These are phyloP conservation scores for Cyclostephanos invisitatus DNA, from an alignment of 108 stramenopile species.

Conservation along the genomic window DNA sequence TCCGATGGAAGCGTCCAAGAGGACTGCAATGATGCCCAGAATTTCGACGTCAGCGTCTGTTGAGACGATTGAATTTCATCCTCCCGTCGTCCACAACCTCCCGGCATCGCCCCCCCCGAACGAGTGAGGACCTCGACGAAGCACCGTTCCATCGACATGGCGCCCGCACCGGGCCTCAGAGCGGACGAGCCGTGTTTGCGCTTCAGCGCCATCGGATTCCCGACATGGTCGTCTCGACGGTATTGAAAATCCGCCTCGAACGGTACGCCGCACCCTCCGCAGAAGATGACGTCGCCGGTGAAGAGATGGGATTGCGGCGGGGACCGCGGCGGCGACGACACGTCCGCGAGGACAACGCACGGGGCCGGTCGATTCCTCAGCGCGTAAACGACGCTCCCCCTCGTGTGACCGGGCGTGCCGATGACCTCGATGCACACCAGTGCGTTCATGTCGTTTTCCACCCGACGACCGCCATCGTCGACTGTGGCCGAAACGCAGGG, in stretches of 20 bases:
- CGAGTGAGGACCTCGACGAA: constrained; percentile 75
- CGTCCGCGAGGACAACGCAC: background rate
- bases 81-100: too few species aligned
- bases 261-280: constrained; percentile 76
- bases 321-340: background rate
- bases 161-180: constrained; percentile 46
- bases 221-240: constrained; percentile 27
- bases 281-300: constrained; percentile 85
- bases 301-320: constrained; percentile 59
- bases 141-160: constrained; percentile 74
- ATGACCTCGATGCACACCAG: constrained; percentile 72
- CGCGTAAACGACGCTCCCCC: constrained; percentile 79
- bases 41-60: background rate
- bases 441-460: constrained; percentile 66
- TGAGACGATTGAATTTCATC: too few species aligned
- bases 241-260: constrained; percentile 78
- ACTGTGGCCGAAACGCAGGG: constrained; percentile 37
- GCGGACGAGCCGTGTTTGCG: constrained; percentile 53
- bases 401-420: constrained; percentile 74
- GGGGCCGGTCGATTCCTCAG: constrained; percentile 47
- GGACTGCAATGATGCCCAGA: background rate
- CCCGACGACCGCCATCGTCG: constrained; percentile 7
- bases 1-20: constrained; percentile 4
- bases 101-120: constrained; percentile 1
- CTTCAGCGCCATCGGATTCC: constrained; percentile 45